These are phyloP conservation scores for Papiliotrema fonsecae DNA, from an alignment of 1,284 basidiomycete genomes.

Conservation along the genomic window DNA sequence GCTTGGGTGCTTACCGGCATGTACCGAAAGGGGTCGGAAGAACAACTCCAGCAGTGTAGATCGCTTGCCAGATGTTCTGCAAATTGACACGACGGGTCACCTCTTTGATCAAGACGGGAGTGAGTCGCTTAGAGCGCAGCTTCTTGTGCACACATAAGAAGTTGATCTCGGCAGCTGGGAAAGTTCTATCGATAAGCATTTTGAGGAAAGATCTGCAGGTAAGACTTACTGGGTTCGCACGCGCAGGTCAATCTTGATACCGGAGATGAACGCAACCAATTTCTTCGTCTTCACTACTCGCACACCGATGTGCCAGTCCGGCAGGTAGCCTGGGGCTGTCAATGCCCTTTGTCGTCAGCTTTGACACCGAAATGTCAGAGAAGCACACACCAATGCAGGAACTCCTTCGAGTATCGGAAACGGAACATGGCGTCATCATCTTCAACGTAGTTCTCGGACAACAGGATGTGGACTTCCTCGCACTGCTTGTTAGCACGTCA, in stretches of 20 bases:
- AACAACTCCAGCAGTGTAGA: conserved; percentile 90
- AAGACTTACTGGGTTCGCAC: conserved; percentile 68
- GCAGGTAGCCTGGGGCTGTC: conserved; percentile 85
- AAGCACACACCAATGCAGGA: conserved; percentile 77
- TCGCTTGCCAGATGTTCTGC: conserved; percentile 89
- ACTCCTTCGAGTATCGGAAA: conserved; percentile 93
- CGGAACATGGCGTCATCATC: conserved; percentile 93
- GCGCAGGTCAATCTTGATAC: conserved; percentile 76
- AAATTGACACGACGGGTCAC: conserved; percentile 91
- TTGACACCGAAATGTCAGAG: background rate
- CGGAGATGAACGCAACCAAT: conserved; percentile 98
- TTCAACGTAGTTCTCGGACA: conserved; percentile 94
- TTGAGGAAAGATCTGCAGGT: background rate
- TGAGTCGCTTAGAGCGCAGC: conserved; percentile 87
- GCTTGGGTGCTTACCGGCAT: conserved; percentile 57
- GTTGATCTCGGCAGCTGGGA: conserved; percentile 86
- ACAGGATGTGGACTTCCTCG: conserved; percentile 85
- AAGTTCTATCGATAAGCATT: conserved; percentile 51
- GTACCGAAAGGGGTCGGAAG: conserved; percentile 84
- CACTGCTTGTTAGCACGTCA: conserved; percentile 52
- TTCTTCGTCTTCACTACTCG: conserved; percentile 84
- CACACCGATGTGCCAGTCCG: conserved; percentile 95
- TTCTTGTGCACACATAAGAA: conserved; percentile 99
- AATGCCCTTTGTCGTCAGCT: conserved; percentile 68
- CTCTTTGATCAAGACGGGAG: conserved; percentile 97